Percentiles rank a stretch among this genome's conserved stretches.
phyloP scores from a whole-genome alignment of 129 eudicot genomes.

The Artemisia tridentata region DNA sequence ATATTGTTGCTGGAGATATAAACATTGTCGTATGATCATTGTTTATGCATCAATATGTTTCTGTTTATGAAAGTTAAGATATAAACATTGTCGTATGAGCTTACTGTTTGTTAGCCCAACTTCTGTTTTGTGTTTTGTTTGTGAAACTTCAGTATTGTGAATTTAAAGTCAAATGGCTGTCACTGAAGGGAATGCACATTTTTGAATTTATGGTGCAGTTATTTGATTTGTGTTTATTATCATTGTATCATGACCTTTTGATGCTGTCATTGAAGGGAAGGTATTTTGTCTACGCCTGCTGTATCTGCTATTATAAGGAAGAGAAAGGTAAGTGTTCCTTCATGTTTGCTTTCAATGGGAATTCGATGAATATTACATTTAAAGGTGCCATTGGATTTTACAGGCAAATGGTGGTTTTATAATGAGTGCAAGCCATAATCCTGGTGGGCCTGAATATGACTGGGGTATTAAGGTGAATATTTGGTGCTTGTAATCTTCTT shows the following conservation, averaged over 20 bases:
- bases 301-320: conserved; percentile 74
- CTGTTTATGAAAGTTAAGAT: not conserved
- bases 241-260: conserved; percentile 29
- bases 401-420: conserved; percentile 99
- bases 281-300: conserved; percentile 96
- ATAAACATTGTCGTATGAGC: not conserved
- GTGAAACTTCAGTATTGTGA: not conserved
- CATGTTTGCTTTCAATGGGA: conserved; percentile 10
- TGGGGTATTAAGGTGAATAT: conserved; percentile 96
- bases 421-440: conserved; percentile 99
- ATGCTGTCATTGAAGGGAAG: conserved; percentile 70
- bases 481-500: conserved; percentile 12
- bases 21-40: not conserved
- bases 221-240: conserved; percentile 2
- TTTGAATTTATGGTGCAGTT: conserved; percentile 1
- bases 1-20: not conserved
- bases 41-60: not conserved
- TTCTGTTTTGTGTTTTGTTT: conserved; percentile 1
- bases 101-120: not conserved
- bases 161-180: conserved; percentile 3
- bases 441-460: conserved; percentile 97
- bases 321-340: conserved; percentile 29
- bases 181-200: not conserved
- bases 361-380: not conserved
- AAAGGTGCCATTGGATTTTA: not conserved